A percentile compares a stretch with the other conserved stretches of the same genome.
phyloP scores from a whole-genome alignment of 768 basidiomycete species.

The button mushroom (Agaricus bisporus) region DNA sequence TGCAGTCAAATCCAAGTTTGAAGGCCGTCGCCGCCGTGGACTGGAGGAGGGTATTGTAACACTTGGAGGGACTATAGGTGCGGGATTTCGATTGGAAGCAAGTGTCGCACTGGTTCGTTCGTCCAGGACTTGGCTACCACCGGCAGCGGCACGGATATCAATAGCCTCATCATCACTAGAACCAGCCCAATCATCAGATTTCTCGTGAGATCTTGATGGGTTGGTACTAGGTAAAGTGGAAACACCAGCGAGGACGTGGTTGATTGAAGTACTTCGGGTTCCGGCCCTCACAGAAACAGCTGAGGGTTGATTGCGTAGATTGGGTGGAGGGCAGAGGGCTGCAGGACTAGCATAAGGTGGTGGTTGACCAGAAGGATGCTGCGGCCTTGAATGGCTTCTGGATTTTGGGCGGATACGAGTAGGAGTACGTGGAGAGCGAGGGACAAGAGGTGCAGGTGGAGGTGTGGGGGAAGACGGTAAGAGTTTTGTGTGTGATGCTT shows the following conservation, averaged over 20 bases:
- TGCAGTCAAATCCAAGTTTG: constrained; percentile 59
- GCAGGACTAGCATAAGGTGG: constrained; percentile 52
- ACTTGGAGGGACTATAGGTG: constrained; percentile 19
- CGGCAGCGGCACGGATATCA: constrained; percentile 72
- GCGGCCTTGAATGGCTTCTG: constrained; percentile 25
- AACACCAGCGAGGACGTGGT: constrained; percentile 50
- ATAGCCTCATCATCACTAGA: constrained; percentile 87
- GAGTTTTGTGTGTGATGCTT: constrained; percentile 30
- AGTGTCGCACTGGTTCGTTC: constrained; percentile 69
- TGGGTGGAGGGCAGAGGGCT: constrained; percentile 25
- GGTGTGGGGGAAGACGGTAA: constrained; percentile 26
- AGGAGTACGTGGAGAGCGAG: constrained; percentile 38
- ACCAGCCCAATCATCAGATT: constrained; percentile 57
- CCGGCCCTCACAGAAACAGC: constrained; percentile 36
- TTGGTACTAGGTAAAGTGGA: constrained; percentile 28
- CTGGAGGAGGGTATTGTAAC: constrained; percentile 25
- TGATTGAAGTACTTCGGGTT: constrained; percentile 49
- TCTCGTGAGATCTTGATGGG: constrained; percentile 17
- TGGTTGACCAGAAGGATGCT: constrained; percentile 45
- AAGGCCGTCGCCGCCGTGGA: constrained; percentile 50
- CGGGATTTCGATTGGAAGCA: constrained; percentile 24
- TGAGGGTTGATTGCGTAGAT: constrained; percentile 34
- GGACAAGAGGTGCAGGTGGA: constrained; percentile 27
- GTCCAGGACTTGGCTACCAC: constrained; percentile 76
- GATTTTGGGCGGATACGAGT: constrained; percentile 28